These are phyloP conservation scores for Brettanomyces naardenensis DNA, from an alignment of 805 yeast species.

Conservation along the genomic window DNA sequence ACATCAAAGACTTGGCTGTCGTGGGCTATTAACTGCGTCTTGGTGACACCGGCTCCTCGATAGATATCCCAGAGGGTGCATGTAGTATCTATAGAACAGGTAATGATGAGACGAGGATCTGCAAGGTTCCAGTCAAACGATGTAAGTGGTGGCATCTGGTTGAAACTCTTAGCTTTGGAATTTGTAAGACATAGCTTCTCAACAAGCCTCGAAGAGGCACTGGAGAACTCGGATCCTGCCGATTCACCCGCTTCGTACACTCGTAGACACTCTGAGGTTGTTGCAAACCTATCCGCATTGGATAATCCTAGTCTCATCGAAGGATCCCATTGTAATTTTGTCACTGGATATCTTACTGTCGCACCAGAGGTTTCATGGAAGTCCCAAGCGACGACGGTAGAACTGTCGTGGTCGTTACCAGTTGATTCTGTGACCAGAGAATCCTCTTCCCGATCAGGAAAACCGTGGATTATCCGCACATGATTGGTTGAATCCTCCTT, in stretches of 20 bases:
- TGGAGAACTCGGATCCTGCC: conserved; percentile 3
- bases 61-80: conserved; percentile 92
- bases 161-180: conserved; percentile 34
- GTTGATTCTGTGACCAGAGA: no score
- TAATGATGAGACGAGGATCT: conserved; percentile 64
- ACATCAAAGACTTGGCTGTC: conserved; percentile 94
- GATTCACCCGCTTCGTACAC: conserved; percentile 28
- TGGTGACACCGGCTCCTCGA: conserved; percentile 55
- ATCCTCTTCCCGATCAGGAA: conserved; percentile 11
- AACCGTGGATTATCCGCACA: conserved; percentile 42
- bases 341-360: conserved; percentile 57
- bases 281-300: conserved; percentile 42
- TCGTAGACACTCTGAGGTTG: conserved; percentile 66
- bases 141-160: conserved; percentile 78
- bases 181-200: conserved; percentile 35
- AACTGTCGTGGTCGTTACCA: conserved; percentile 15
- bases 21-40: conserved; percentile 93
- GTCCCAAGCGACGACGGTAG: conserved; percentile 26
- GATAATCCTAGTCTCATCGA: conserved; percentile 23
- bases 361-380: conserved; percentile 14
- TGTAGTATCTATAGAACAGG: conserved; percentile 90
- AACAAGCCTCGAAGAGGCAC: conserved; percentile 16
- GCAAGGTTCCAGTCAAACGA: conserved; percentile 86
- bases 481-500: conserved; percentile 71
- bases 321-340: conserved; percentile 71